A percentile compares a stretch with the other conserved stretches of the same genome.
phyloP scores from a whole-genome alignment of 352 stramenopile species.

The Aphanomyces cochlioides region DNA sequence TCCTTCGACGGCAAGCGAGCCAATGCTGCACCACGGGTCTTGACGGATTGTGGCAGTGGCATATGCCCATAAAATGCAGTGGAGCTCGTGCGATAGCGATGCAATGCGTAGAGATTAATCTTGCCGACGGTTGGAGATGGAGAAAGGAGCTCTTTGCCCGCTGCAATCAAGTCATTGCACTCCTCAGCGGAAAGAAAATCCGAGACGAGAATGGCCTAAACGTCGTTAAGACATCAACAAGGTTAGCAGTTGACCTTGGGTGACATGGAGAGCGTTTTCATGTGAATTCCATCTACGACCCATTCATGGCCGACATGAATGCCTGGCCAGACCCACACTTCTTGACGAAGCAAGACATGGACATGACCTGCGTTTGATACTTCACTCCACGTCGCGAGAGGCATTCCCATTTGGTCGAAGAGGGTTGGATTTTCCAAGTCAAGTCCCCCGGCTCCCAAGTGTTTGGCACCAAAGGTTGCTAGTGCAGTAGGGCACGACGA shows the following conservation, averaged over 20 bases:
- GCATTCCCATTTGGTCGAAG: slow-evolving; percentile 18
- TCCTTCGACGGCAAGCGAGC: slow-evolving; percentile 2
- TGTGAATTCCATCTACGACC: slow-evolving; percentile 8
- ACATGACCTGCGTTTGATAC: slow-evolving; percentile 1
- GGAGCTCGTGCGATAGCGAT: slow-evolving; percentile 14
- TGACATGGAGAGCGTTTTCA: slow-evolving; percentile 29
- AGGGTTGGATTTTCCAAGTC: slow-evolving; percentile 6
- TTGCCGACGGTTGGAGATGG: background rate
- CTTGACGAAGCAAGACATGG: slow-evolving; percentile 22
- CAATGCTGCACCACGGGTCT: slow-evolving; percentile 1
- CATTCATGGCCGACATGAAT: slow-evolving; percentile 23
- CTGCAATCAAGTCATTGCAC: slow-evolving; percentile 8
- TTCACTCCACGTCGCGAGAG: slow-evolving; percentile 2
- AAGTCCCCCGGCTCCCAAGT: background rate
- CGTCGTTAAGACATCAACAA: background rate
- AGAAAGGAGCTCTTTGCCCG: background rate
- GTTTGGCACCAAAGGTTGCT: background rate
- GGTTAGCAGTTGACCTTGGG: slow-evolving; percentile 9
- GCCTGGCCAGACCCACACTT: slow-evolving; percentile 30
- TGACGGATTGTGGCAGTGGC: background rate
- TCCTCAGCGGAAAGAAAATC: slow-evolving; percentile 16
- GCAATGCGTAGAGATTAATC: background rate
- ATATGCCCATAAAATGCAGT: slow-evolving; percentile 22
- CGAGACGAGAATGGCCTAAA: slow-evolving; percentile 18
- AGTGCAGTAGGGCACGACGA: slow-evolving; percentile 4